These are phyloP conservation scores for Beauveria bassiana DNA, from an alignment of 2,329 filamentous ascomycete genomes.

Conservation along the genomic window DNA sequence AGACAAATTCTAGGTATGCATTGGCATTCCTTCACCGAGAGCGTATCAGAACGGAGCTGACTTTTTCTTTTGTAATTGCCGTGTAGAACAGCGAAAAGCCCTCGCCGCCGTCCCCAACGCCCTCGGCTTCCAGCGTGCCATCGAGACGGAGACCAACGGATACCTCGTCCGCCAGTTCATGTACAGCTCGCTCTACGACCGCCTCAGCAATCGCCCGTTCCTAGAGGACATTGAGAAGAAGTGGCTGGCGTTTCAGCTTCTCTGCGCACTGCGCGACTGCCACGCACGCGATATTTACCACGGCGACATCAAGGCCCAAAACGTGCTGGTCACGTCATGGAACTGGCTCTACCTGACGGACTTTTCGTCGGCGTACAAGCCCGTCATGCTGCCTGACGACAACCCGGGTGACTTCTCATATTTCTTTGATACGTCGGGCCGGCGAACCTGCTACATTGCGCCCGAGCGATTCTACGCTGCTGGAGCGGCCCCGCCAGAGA, in stretches of 20 bases:
- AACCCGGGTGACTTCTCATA: conserved; percentile 97
- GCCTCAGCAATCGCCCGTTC: conserved; percentile 91
- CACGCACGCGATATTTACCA: conserved; percentile 86
- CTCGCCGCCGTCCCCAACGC: conserved; percentile 85
- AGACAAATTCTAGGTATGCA: conserved; percentile 61
- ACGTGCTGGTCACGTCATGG: conserved; percentile 95
- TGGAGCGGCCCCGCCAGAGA: conserved; percentile 55
- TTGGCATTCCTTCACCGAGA: too few species aligned
- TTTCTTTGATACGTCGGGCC: conserved; percentile 89
- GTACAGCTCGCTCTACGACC: conserved; percentile 94
- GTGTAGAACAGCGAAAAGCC: conserved; percentile 66
- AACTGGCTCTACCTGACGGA: conserved; percentile 99
- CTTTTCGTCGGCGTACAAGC: conserved; percentile 93
- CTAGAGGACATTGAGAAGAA: conserved; percentile 98
- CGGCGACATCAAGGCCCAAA: conserved; percentile 98
- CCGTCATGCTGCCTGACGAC: conserved; percentile 85
- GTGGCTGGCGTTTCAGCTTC: conserved; percentile 92
- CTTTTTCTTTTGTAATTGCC: too few species aligned
- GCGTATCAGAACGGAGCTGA: background rate
- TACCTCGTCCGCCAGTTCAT: conserved; percentile 93
- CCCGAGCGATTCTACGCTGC: conserved; percentile 81
- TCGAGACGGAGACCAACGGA: conserved; percentile 86
- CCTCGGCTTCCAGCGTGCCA: conserved; percentile 77
- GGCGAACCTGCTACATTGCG: conserved; percentile 89
- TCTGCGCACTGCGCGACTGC: conserved; percentile 87